Conservation (phyloP, 352 stramenopile genomes). For the Globisporangium spinosum region DNA sequence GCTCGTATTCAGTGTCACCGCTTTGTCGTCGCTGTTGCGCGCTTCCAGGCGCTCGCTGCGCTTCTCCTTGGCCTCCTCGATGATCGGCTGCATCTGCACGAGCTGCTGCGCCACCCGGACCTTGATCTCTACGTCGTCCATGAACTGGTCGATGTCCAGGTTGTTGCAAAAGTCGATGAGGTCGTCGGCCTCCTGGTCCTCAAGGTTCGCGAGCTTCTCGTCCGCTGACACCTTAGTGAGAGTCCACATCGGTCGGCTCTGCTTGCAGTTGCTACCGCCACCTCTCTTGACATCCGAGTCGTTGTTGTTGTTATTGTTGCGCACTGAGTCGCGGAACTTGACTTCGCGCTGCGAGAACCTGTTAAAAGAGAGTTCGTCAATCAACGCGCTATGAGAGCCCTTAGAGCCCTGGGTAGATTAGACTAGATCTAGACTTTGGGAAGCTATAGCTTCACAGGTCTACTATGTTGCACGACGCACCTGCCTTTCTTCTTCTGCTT, state of each 20-base stretch:
- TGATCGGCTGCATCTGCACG: constrained; percentile 81
- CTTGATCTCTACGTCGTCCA: constrained; percentile 89
- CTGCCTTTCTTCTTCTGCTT: constrained; percentile 63
- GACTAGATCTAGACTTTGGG: neutral
- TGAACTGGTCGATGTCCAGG: constrained; percentile 93
- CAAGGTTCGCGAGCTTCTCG: constrained; percentile 62
- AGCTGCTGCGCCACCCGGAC: constrained; percentile 82
- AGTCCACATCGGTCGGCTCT: constrained; percentile 85
- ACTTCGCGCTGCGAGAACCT: constrained; percentile 75
- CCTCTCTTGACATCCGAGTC: constrained; percentile 15
- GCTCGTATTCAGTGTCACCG: constrained; percentile 45
- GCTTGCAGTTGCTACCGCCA: constrained; percentile 16
- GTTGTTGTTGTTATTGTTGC: constrained; percentile 32
- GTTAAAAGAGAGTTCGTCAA: constrained; percentile 2
- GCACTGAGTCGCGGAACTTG: constrained; percentile 65
- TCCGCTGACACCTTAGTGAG: constrained; percentile 85
- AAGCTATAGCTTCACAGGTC: neutral
- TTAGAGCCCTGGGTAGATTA: neutral
- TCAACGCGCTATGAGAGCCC: neutral
- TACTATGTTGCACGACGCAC: constrained; percentile 19
- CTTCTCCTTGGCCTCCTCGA: constrained; percentile 80
- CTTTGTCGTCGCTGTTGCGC: constrained; percentile 50
- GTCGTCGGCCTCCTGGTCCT: constrained; percentile 87
- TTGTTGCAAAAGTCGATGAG: constrained; percentile 93
- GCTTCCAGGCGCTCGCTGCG: constrained; percentile 79